Conservation (phyloP, 768 basidiomycete species). For the Amanita rubescens region DNA sequence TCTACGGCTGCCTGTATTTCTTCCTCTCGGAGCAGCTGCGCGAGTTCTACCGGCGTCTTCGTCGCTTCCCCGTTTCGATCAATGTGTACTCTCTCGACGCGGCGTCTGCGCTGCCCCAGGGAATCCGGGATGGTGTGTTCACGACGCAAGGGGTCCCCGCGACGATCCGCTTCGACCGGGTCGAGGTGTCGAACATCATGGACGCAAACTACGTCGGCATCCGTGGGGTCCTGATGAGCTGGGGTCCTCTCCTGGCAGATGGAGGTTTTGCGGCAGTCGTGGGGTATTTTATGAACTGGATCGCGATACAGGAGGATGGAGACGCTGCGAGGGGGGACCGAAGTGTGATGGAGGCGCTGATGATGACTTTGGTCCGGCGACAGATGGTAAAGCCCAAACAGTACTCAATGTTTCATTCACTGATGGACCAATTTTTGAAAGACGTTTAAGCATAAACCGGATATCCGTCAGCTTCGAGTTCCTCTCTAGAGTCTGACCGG, state of each 20-base stretch:
- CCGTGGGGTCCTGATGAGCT: slow-evolving; percentile 21
- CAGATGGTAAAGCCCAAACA: too few relatives aligned
- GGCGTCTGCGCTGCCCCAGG: slow-evolving; percentile 17
- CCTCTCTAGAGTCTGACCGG: too few relatives aligned
- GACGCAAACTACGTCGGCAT: slow-evolving; percentile 37
- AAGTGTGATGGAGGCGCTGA: not conserved
- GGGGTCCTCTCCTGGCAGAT: slow-evolving; percentile 31
- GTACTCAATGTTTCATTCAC: too few relatives aligned
- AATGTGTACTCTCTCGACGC: slow-evolving; percentile 26
- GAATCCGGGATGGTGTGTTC: slow-evolving; percentile 15
- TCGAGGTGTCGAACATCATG: slow-evolving; percentile 42
- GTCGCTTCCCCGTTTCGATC: slow-evolving; percentile 26
- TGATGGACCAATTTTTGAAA: too few relatives aligned
- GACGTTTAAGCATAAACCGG: too few relatives aligned
- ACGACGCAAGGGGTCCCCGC: slow-evolving; percentile 15
- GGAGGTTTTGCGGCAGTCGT: slow-evolving; percentile 26
- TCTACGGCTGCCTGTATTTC: slow-evolving; percentile 46
- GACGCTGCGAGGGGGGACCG: not conserved
- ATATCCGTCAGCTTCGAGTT: too few relatives aligned
- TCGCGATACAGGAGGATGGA: slow-evolving; percentile 14
- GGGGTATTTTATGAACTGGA: slow-evolving; percentile 47
- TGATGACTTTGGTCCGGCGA: too few relatives aligned
- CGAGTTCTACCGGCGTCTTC: slow-evolving; percentile 28
- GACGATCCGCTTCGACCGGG: slow-evolving; percentile 32
- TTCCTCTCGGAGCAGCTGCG: slow-evolving; percentile 32